Conservation (phyloP, 208 protist species). For the Leptomonas pyrrhocoris region DNA sequence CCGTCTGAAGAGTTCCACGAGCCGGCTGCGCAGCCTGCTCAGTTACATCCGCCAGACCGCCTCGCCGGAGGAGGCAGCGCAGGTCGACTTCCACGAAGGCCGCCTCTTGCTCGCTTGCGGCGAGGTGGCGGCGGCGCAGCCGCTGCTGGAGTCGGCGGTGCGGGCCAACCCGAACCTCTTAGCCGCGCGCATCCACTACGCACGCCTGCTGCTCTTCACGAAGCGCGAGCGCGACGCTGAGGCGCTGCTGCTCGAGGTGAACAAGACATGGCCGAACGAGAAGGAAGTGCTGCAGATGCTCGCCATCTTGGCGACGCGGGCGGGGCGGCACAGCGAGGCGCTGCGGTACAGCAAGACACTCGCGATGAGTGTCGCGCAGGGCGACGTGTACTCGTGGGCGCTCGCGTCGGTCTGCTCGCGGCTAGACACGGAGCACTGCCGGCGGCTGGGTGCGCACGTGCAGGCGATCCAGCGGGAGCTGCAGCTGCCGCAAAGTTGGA, state of each 20-base stretch:
- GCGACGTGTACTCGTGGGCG: constrained; percentile 68
- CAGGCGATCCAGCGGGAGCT: constrained; percentile 54
- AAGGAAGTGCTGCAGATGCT: constrained; percentile 85
- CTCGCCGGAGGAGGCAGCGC: constrained; percentile 58
- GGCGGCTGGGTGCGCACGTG: constrained; percentile 43
- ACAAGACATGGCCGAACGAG: constrained; percentile 68
- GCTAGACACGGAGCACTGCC: constrained; percentile 57
- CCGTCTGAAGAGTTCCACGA: constrained; percentile 39
- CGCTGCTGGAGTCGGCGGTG: constrained; percentile 64
- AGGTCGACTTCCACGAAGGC: constrained; percentile 84
- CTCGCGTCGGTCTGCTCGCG: constrained; percentile 74
- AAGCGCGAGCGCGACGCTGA: constrained; percentile 52
- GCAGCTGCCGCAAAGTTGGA: constrained; percentile 41
- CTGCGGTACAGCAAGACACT: constrained; percentile 67
- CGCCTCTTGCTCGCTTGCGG: constrained; percentile 62
- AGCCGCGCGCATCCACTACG: constrained; percentile 77
- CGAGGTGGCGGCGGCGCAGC: constrained; percentile 55
- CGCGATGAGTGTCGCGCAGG: constrained; percentile 62
- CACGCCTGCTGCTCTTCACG: constrained; percentile 58
- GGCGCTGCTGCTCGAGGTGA: constrained; percentile 55
- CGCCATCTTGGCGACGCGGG: constrained; percentile 53
- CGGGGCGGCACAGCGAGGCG: constrained; percentile 65
- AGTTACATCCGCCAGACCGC: constrained; percentile 50
- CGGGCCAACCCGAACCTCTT: constrained; percentile 65
- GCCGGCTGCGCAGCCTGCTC: constrained; percentile 55